Base-by-base conservation (phyloP, 257 asterid species). In the Fraxinus quadrangulata region DNA sequence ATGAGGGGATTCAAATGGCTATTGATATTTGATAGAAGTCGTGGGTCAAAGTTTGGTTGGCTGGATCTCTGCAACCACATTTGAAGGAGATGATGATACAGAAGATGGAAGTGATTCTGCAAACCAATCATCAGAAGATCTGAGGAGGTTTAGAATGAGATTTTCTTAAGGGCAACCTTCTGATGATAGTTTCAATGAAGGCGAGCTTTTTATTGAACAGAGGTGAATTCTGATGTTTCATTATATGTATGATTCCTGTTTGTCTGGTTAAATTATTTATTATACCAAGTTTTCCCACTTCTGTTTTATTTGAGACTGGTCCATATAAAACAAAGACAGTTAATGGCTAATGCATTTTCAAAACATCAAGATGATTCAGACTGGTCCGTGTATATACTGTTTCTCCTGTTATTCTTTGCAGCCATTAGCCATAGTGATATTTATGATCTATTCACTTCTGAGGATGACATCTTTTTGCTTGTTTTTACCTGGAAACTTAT, bases 61-160 rank as follows among this genome's bases (percentile, higher is more conserved):
- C 78, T 94, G 98, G 97, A 87, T 94, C 67, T 92, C 98, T 76
- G 98, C 92, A 45, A 92, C 97, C 72, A 94, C 33, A 30, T 30
- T 4, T 30, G 33, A 94, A 86, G 98, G 98, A 81, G 97, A 94
- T 73, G 95, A 94, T 75, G 98, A 94, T 81, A 83, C 90, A 12
- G 96, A 94, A 86, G 98, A 94, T 85, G 95, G 95, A 45, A 84
- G 91, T 37, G 97, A 94, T 85, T 87, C 84, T 75, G 80, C 95
- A 80, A 81, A 85, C 78, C 91, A 92, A 54, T 90, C 87, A 73
- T 89, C 96, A 14, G 96, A 92, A 79, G 97, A 92, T 84, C 85
- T 89, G 71, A 85, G 93, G 84, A 94, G 89, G 86, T 94, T 96
- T n/a, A 92, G 97, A 85, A 92, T 94, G 97, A 92, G 93, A 78